Conservation (phyloP, 129 eudicot genomes). For the Chrysanthemum lavandulifolium region DNA sequence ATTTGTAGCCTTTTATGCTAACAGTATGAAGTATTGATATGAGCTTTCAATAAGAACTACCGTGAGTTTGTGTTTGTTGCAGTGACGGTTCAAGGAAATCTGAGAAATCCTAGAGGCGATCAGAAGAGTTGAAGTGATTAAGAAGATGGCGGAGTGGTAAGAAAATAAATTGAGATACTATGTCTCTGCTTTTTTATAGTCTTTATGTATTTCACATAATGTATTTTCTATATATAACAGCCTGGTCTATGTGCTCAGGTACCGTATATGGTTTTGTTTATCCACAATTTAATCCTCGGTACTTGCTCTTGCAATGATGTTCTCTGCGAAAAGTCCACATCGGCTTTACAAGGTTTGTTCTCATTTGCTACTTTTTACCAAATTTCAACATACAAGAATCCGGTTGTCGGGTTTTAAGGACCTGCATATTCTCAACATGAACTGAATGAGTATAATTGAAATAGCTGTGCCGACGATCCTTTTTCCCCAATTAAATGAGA, state of each 20-base stretch:
- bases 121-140: neutral
- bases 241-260: constrained; percentile 48
- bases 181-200: neutral
- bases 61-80: neutral
- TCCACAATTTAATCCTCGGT: constrained; percentile 73
- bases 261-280: constrained; percentile 91
- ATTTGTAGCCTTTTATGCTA: neutral
- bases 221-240: neutral
- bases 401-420: too few species aligned
- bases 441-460: too few species aligned
- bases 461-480: too few species aligned
- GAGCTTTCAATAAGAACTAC: neutral
- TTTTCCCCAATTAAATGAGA: too few species aligned
- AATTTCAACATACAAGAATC: too few species aligned
- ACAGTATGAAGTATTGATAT: neutral
- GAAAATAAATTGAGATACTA: constrained; percentile 15
- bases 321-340: constrained; percentile 89
- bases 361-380: too few species aligned
- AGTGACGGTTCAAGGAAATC: constrained; percentile 37
- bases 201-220: neutral
- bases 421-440: too few species aligned
- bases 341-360: constrained; percentile 88
- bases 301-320: constrained; percentile 77
- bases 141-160: constrained; percentile 53
- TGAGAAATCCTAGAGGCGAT: constrained; percentile 17